phyloP scores from a whole-genome alignment of 176 grass and related monocot genomes.

The Carex kokanica region DNA sequence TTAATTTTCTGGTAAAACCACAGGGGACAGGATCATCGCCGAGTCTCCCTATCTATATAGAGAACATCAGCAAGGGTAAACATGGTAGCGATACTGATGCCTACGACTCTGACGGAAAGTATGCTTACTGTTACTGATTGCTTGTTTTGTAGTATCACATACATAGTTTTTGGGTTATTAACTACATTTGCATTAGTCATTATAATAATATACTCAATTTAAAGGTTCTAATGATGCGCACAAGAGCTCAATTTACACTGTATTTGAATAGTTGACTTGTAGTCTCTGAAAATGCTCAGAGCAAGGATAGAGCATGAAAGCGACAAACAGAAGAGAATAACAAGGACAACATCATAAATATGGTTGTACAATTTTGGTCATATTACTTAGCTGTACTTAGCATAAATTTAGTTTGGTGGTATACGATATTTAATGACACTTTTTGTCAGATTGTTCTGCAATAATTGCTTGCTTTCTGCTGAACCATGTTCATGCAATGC shows the following conservation, averaged over 20 bases:
- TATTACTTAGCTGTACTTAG: neutral
- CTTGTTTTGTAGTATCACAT: neutral
- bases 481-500: neutral
- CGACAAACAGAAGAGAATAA: neutral
- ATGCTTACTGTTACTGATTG: conserved; percentile 7
- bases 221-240: neutral
- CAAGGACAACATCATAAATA: neutral
- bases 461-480: neutral
- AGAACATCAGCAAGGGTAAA: conserved; percentile 68
- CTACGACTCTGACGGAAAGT: conserved; percentile 74
- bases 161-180: neutral
- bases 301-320: neutral
- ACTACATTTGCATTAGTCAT: neutral
- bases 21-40: conserved; percentile 44
- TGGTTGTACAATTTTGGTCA: neutral
- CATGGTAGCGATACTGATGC: conserved; percentile 67
- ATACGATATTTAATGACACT: neutral
- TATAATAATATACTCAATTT: neutral
- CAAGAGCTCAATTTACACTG: neutral
- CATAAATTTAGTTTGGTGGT: neutral
- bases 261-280: neutral
- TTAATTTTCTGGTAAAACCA: neutral
- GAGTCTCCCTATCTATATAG: conserved; percentile 47
- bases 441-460: neutral
- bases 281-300: neutral